Evolutionary conservation across 108 stramenopile species (phyloP).

Genomic region (Conticribra guillardii): DNA sequence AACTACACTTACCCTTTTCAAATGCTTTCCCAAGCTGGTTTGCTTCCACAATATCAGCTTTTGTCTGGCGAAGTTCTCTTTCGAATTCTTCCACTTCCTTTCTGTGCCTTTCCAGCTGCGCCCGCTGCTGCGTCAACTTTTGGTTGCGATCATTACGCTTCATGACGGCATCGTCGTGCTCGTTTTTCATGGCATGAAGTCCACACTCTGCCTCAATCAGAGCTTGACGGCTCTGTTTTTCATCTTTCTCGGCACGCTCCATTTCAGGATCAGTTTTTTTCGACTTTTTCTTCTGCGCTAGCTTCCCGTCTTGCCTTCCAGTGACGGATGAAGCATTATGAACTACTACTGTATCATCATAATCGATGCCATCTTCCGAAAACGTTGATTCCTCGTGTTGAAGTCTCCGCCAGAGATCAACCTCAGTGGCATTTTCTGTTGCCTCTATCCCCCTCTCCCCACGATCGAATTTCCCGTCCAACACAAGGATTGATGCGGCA

Average conservation of each 20-base stretch:
- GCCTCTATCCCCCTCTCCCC: slow-evolving; percentile 4
- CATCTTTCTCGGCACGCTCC: slow-evolving; percentile 27
- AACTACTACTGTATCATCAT: neutral
- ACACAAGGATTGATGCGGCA: slow-evolving; percentile 46
- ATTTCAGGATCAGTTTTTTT: slow-evolving; percentile 32
- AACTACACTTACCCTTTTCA: slow-evolving; percentile 33
- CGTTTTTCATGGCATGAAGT: slow-evolving; percentile 29
- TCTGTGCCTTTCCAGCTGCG: slow-evolving; percentile 46
- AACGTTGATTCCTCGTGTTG: slow-evolving; percentile 27
- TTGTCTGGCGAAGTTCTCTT: slow-evolving; percentile 15
- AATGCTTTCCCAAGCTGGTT: slow-evolving; percentile 36
- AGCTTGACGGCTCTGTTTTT: slow-evolving; percentile 30
- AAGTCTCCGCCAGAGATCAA: slow-evolving; percentile 39
- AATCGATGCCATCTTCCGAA: slow-evolving; percentile 10
- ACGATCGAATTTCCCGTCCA: slow-evolving; percentile 6
- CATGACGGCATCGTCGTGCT: slow-evolving; percentile 29
- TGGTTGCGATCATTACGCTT: slow-evolving; percentile 33
- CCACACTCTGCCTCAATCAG: slow-evolving; percentile 39
- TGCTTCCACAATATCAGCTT: slow-evolving; percentile 24
- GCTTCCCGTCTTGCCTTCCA: neutral
- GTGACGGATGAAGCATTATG: too few species aligned
- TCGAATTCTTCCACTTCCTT: slow-evolving; percentile 45
- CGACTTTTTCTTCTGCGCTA: slow-evolving; percentile 4
- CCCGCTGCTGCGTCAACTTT: slow-evolving; percentile 44
- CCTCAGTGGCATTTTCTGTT: slow-evolving; percentile 13